Conservation (phyloP, 352 stramenopile species). For the Pythium scleroteichum region DNA sequence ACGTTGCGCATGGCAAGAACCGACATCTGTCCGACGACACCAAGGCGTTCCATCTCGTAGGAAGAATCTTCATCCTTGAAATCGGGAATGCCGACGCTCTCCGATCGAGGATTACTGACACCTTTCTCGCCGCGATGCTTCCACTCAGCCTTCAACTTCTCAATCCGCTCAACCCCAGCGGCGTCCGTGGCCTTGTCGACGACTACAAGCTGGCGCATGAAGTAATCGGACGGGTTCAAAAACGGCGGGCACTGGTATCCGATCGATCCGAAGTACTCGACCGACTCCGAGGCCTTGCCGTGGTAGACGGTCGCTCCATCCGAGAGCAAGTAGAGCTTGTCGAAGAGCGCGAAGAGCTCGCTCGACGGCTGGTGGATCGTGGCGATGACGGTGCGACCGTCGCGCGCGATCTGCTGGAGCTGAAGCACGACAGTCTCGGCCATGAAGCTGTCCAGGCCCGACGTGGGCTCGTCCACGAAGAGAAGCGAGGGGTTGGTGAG, state of each 20-base stretch:
- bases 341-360: constrained; percentile 55
- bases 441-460: constrained; percentile 64
- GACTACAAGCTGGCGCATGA: constrained; percentile 52
- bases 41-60: constrained; percentile 21
- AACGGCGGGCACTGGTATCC: constrained; percentile 58
- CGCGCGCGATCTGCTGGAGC: constrained; percentile 49
- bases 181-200: constrained; percentile 47
- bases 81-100: constrained; percentile 9
- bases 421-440: constrained; percentile 33
- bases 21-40: constrained; percentile 21
- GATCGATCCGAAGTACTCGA: constrained; percentile 61
- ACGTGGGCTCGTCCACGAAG: constrained; percentile 87
- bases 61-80: constrained; percentile 13
- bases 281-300: constrained; percentile 48
- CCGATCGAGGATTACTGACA: constrained; percentile 13
- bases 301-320: constrained; percentile 57
- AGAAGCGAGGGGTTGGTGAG: constrained; percentile 78
- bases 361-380: constrained; percentile 89
- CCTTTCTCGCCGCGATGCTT: constrained; percentile 5
- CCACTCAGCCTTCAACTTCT: constrained; percentile 49
- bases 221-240: constrained; percentile 67
- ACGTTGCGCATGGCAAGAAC: constrained; percentile 29
- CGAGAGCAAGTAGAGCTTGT: constrained; percentile 57
- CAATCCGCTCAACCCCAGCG: constrained; percentile 24
- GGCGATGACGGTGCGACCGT: constrained; percentile 86